Base-by-base conservation (phyloP, 2,329 filamentous ascomycete species). In the Fusarium protoensiforme region DNA sequence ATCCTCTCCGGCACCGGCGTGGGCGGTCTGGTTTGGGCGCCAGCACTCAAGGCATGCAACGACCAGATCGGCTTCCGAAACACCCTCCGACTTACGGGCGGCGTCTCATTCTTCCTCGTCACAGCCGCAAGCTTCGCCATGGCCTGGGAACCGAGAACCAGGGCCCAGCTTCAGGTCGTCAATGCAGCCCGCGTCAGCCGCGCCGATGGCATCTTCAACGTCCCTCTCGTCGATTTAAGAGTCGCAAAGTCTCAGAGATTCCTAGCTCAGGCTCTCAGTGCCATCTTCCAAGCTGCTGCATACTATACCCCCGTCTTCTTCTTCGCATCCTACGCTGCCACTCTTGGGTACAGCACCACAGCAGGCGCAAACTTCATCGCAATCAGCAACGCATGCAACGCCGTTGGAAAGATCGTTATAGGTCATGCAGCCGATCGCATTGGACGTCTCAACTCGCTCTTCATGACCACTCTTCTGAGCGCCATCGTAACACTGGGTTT, bases 371-470 rank as follows among this genome's bases (percentile, higher is more conserved):
- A 67, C 38, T 60, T 69, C 14, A 60, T 56, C 18, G 67, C 67
- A 9, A 48, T 67, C 10, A 69, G 64, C 31, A 69, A 69, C 36
- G 67, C 67, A 11, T 64, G 64, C 54, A 69, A 69, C 27, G 64
- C 67, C 8, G 18, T 67, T 9, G 64, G 64, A 0, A 64, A 67
- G n/a, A 64, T 69, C 4, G 53, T 27, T 3, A 58, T 61, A 1
- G 54, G 35, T 0, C 35, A 38, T 9, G 22, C 35, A 11, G 54
- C 54, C 0, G 54, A 57, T 39, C 54, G 54, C 0, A 27, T 57
- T 1, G 54, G 54, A 4, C 14, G 54, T 0, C 16, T 39, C 2
- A 57, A 57, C 10, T 57, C 54, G 1, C 35, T 57, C 31, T 38
- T 57, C 33, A 14, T 57, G 4, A 57, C 54, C 2, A 57, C 35